Evolutionary conservation across 129 eudicot genomes (phyloP), one percentile per base, ranked within the genome.

Genomic region (Kitagawia praeruptora): DNA sequence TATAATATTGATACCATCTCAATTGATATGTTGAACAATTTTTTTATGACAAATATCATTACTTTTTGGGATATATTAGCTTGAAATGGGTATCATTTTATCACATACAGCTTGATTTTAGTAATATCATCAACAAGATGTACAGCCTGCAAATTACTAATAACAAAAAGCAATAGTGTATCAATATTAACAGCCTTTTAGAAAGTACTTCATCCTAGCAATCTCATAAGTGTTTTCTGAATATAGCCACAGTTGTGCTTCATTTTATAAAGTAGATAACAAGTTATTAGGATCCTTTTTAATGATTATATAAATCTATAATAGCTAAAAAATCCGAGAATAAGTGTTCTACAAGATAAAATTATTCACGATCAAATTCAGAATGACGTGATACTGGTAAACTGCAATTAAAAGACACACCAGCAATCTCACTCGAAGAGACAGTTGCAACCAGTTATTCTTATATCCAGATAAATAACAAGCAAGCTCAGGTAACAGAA

Each of bases 361-460:
- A 2, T 41, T 41, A 21, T n/a, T 10, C 31, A 3, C 11, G 45
- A 72, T 41, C 16, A 41, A 14, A 21, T 41, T 25, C 28, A 19
- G 51, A 21, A 71, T 40, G 28, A 70, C 5, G 13, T 19, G 48
- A 71, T 7, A 40, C 42, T 71, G 75, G 53, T 19, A 23, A 72
- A 41, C 51, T 42, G 45, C 25, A 39, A 21, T 4, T 18, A 8
- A 6, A 18, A 16, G 47, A 12, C 47, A 70, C 10, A 64, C 39
- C 46, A 70, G 25, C 48, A 8, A 70, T 70, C 28, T 56, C 28
- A 2, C 28, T 54, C 27, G 1, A 39, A 64, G 18, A 11, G 6
- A 27, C 70, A 11, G 42, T 34, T 67, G 73, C 73, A 67, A 67
- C 41, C 41, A 61, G 69, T 61, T 61, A 58, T 61, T 61, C 69